Conservation (phyloP, 306 rosid species). For the Quercus glauca region DNA sequence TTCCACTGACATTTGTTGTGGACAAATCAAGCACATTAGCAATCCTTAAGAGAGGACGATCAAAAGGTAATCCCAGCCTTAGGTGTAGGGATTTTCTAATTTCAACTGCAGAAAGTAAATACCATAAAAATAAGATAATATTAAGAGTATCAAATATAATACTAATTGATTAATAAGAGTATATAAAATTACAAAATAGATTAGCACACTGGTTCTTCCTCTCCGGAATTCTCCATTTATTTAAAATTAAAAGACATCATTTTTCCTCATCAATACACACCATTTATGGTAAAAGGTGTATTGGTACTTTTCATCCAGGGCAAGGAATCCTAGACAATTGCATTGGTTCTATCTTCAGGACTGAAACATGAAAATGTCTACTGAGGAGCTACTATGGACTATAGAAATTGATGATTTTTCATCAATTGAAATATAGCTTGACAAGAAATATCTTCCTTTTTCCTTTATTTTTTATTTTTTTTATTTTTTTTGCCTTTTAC, state of each 20-base stretch:
- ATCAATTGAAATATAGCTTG: neutral
- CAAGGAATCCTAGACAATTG: neutral
- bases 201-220: neutral
- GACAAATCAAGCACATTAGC: constrained; percentile 77
- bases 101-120: constrained; percentile 66
- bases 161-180: neutral
- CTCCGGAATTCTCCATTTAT: neutral
- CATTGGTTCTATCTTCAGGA: neutral
- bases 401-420: neutral
- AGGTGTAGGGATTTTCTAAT: constrained; percentile 77
- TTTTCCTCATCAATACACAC: neutral
- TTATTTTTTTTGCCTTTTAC: neutral
- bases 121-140: neutral
- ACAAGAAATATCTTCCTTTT: neutral
- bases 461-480: accelerated
- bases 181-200: neutral
- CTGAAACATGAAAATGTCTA: neutral
- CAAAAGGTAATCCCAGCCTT: constrained; percentile 80
- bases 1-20: constrained; percentile 31
- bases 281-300: neutral
- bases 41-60: constrained; percentile 88
- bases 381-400: neutral
- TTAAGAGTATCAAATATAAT: neutral
- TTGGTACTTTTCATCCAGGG: neutral
- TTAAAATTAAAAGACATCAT: no score